Conservation (phyloP, 768 basidiomycete genomes). For the Cystobasidium tubakii region DNA sequence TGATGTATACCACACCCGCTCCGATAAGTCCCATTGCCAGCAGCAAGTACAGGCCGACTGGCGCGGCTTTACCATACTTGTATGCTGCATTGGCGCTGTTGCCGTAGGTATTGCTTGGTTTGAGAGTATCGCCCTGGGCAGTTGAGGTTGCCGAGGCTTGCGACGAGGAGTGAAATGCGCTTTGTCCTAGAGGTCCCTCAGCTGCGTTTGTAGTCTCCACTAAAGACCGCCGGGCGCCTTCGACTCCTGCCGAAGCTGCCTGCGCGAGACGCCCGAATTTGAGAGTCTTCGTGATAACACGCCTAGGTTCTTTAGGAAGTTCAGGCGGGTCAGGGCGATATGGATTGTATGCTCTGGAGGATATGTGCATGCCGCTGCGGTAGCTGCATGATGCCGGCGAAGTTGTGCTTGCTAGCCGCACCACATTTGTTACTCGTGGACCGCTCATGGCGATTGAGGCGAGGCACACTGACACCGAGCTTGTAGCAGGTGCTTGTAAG, state of each 20-base stretch:
- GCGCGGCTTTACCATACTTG: background rate
- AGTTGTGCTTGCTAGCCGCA: background rate
- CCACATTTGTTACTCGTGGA: background rate
- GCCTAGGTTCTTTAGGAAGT: background rate
- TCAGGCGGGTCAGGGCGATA: slow-evolving; percentile 2
- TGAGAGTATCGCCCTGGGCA: background rate
- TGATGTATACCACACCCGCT: background rate
- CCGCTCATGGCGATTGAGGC: background rate
- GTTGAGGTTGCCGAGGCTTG: background rate
- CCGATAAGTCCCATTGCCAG: background rate
- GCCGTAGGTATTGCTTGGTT: background rate
- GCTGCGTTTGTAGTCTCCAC: background rate
- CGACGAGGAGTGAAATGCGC: background rate
- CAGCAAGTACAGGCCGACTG: background rate
- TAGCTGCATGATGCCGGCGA: background rate
- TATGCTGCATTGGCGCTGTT: background rate
- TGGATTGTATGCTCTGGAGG: slow-evolving; percentile 3
- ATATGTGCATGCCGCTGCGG: background rate
- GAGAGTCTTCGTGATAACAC: slow-evolving; percentile 24
- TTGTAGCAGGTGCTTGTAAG: background rate
- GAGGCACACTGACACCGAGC: too few relatives aligned
- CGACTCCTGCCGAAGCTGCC: slow-evolving; percentile 3
- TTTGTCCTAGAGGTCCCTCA: background rate
- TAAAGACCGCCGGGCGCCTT: background rate
- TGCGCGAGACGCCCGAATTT: slow-evolving; percentile 19